A percentile compares a stretch with the other conserved stretches of the same genome.
These are phyloP conservation scores for Hericium coralloides DNA, from an alignment of 768 basidiomycete species.

Conservation along the genomic window DNA sequence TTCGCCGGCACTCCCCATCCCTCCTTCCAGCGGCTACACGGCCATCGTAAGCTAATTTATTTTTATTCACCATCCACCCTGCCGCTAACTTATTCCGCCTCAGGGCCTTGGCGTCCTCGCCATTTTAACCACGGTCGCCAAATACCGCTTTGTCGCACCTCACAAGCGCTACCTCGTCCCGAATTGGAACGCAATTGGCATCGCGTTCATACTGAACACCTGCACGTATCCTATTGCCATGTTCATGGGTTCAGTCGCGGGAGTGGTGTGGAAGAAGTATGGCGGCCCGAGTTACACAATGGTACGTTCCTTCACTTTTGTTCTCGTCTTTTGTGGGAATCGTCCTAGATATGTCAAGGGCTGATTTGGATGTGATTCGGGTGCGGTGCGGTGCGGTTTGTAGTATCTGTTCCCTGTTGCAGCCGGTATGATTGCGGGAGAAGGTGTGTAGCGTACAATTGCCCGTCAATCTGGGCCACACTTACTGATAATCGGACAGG, in stretches of 20 bases:
- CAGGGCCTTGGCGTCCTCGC: slow-evolving; percentile 32
- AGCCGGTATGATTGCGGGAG: slow-evolving; percentile 47
- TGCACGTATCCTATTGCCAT: slow-evolving; percentile 43
- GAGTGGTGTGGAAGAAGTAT: no score
- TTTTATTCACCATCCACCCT: no score
- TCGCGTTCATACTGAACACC: slow-evolving; percentile 42
- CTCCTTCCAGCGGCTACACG: slow-evolving; percentile 45
- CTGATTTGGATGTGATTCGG: background rate
- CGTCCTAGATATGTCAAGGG: no score
- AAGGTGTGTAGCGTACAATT: slow-evolving; percentile 19
- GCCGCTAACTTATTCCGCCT: no score
- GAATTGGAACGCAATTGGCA: slow-evolving; percentile 45
- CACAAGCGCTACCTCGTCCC: slow-evolving; percentile 42
- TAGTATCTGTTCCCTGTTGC: slow-evolving; percentile 41
- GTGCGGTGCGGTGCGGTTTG: slow-evolving; percentile 10
- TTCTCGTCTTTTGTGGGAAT: background rate
- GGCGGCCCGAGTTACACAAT: no score
- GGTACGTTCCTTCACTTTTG: background rate
- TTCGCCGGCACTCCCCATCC: slow-evolving; percentile 41
- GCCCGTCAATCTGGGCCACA: no score
- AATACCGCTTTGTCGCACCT: slow-evolving; percentile 37
- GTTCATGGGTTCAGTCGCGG: slow-evolving; percentile 11
- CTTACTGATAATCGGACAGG: slow-evolving; percentile 11
- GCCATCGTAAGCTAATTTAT: slow-evolving; percentile 30
- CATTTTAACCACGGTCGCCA: slow-evolving; percentile 35